Evolutionary conservation across 208 protist species (phyloP).

Genomic region (Crithidia bombi): DNA sequence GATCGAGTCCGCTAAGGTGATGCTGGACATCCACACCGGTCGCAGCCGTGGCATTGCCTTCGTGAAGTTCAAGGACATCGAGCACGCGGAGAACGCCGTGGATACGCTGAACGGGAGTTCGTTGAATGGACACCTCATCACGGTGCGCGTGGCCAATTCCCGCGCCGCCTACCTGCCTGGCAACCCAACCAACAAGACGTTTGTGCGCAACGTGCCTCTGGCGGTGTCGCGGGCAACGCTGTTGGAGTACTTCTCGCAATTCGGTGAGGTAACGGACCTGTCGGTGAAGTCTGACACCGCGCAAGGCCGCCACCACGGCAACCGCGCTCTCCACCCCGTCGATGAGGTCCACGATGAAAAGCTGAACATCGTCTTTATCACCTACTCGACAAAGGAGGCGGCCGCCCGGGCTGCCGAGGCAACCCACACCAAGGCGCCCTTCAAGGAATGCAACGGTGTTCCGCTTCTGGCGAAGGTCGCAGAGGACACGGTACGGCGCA

Average conservation of each 20-base stretch:
- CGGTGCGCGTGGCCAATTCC: conserved; percentile 70
- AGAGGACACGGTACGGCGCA: conserved; percentile 68
- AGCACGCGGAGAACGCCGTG: conserved; percentile 49
- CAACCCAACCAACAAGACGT: conserved; percentile 75
- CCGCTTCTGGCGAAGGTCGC: conserved; percentile 81
- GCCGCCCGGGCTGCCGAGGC: conserved; percentile 55
- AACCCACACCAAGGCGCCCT: conserved; percentile 68
- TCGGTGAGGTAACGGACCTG: conserved; percentile 71
- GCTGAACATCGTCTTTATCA: conserved; percentile 79
- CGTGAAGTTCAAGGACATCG: conserved; percentile 64
- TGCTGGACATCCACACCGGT: conserved; percentile 83
- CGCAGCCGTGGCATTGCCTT: conserved; percentile 76
- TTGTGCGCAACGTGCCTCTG: conserved; percentile 74
- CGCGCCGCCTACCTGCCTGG: conserved; percentile 68
- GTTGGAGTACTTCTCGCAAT: conserved; percentile 53
- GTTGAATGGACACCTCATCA: conserved; percentile 42
- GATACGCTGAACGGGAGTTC: conserved; percentile 47
- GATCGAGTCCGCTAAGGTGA: conserved; percentile 83
- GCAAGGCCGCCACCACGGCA: conserved; percentile 25
- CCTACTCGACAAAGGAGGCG: conserved; percentile 68
- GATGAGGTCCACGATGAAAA: conserved; percentile 21
- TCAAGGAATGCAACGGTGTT: conserved; percentile 64
- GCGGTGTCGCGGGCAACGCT: conserved; percentile 47
- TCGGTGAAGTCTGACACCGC: conserved; percentile 77
- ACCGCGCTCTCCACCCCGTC: conserved; percentile 2